A percentile compares a stretch with the other conserved stretches of the same genome.
Conservation (phyloP, 2,329 filamentous ascomycete genomes). For the Aspergillus ochraceoroseus region DNA sequence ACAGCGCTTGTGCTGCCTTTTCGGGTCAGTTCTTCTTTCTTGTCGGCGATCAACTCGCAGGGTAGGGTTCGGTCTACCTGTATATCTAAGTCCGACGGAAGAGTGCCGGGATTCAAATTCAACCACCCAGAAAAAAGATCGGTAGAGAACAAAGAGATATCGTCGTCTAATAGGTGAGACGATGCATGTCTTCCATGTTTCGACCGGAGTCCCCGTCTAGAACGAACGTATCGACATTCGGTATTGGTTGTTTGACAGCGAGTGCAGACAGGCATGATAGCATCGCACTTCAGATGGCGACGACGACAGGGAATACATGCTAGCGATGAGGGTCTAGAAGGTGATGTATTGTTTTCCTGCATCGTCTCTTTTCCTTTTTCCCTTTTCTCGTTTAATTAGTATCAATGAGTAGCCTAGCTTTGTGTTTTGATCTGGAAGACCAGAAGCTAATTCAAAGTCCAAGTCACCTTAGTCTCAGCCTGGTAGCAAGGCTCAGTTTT, state of each 20-base stretch:
- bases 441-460: too few relatives aligned
- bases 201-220: slow-evolving; percentile 37
- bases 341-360: slow-evolving; percentile 2
- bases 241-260: slow-evolving; percentile 41
- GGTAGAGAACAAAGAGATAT: slow-evolving; percentile 10
- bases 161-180: slow-evolving; percentile 11
- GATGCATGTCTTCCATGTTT: slow-evolving; percentile 5
- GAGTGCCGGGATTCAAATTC: slow-evolving; percentile 12
- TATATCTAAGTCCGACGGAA: slow-evolving; percentile 14
- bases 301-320: slow-evolving; percentile 29
- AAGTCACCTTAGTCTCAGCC: too few relatives aligned
- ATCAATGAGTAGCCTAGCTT: background rate
- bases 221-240: slow-evolving; percentile 47
- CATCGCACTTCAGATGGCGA: slow-evolving; percentile 46
- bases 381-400: background rate
- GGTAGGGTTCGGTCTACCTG: background rate
- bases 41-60: background rate
- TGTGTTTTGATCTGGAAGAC: background rate
- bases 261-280: slow-evolving; percentile 40
- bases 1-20: slow-evolving; percentile 12
- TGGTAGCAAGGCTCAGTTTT: too few relatives aligned
- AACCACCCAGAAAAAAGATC: slow-evolving; percentile 18
- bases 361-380: background rate
- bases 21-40: slow-evolving; percentile 1
- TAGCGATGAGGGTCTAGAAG: slow-evolving; percentile 18